phyloP scores from a whole-genome alignment of 2,329 filamentous ascomycete genomes.

The Diaporthe nobilis region DNA sequence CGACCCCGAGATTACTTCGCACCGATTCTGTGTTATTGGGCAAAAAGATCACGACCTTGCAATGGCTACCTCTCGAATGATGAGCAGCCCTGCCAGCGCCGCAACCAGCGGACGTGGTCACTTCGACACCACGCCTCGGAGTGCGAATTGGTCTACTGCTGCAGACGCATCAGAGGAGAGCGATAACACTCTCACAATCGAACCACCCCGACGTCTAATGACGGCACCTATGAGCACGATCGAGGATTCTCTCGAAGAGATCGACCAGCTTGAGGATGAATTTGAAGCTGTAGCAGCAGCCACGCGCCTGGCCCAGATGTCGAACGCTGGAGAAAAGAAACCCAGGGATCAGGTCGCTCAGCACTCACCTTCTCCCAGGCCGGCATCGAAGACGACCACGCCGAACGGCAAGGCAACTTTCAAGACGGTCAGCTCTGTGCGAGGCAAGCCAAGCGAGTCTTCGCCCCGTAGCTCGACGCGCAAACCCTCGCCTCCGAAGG shows the following conservation, averaged over 20 bases:
- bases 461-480: conserved; percentile 14
- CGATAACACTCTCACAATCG: conserved; percentile 38
- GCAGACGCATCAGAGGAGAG: conserved; percentile 38
- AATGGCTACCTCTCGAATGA: conserved; percentile 27
- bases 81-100: conserved; percentile 15
- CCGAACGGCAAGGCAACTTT: not conserved
- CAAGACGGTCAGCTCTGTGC: not conserved
- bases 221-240: conserved; percentile 53
- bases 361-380: conserved; percentile 15
- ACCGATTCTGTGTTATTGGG: conserved; percentile 36
- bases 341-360: not conserved
- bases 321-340: not conserved
- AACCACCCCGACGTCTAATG: conserved; percentile 25
- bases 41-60: conserved; percentile 8
- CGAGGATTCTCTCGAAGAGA: conserved; percentile 74
- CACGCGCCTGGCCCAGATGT: conserved; percentile 34
- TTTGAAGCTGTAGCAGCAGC: conserved; percentile 63
- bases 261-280: conserved; percentile 74
- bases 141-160: conserved; percentile 38
- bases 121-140: conserved; percentile 18
- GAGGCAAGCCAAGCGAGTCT: not conserved
- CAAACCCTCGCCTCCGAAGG: conserved; percentile 6
- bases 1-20: conserved; percentile 28
- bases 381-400: conserved; percentile 6
- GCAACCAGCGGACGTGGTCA: not conserved